These are phyloP conservation scores for Ceratocystis smalleyi DNA, from an alignment of 2,329 filamentous ascomycete genomes.

Conservation along the genomic window DNA sequence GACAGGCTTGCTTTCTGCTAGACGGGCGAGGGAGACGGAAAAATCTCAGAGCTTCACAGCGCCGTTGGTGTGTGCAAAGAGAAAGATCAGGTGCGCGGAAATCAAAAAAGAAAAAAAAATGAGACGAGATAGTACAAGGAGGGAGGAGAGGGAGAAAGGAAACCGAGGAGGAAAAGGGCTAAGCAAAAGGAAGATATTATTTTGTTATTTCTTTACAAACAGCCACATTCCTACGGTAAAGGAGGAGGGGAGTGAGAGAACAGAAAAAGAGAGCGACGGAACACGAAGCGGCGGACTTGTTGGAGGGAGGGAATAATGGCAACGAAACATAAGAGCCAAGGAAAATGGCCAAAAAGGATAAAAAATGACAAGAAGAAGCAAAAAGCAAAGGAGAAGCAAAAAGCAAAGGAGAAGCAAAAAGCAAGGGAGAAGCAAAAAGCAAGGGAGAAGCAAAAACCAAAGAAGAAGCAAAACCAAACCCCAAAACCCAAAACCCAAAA, in stretches of 20 bases:
- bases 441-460: not conserved
- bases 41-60: not conserved
- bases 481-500: no score
- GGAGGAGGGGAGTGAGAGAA: conserved; percentile 4
- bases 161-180: conserved; percentile 10
- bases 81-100: not conserved
- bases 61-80: not conserved
- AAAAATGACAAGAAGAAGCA: not conserved
- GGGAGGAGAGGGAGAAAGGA: conserved; percentile 6
- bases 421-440: not conserved
- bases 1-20: not conserved
- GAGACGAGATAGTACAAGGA: not conserved
- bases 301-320: not conserved
- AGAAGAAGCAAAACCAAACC: no score
- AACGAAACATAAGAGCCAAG: not conserved
- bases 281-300: not conserved
- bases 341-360: conserved; percentile 17
- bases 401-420: not conserved
- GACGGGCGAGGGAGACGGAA: not conserved
- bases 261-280: not conserved
- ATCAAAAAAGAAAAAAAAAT: not conserved
- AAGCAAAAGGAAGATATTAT: conserved; percentile 1
- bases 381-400: not conserved
- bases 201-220: not conserved
- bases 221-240: conserved; percentile 9